Percentiles rank a stretch among this genome's conserved stretches.
These are phyloP conservation scores for Ganoderma sinense DNA, from an alignment of 1,284 basidiomycete genomes.

Conservation along the genomic window DNA sequence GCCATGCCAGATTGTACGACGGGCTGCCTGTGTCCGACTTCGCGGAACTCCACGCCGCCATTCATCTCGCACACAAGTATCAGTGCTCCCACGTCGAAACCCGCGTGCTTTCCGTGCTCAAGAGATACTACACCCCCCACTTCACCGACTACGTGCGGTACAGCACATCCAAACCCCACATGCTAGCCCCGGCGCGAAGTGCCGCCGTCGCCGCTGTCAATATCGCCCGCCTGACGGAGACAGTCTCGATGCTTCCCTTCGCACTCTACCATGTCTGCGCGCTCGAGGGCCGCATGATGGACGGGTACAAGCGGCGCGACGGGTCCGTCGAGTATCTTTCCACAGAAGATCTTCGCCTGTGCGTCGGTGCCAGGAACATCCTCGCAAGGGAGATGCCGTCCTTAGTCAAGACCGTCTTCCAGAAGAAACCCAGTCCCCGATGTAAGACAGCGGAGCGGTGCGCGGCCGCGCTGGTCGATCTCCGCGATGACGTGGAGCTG, in stretches of 20 bases:
- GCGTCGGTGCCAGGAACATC: not conserved
- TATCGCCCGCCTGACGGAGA: constrained; percentile 5
- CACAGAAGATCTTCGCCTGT: constrained; percentile 9
- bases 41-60: constrained; percentile 1
- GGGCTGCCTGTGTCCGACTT: not conserved
- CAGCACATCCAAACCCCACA: not conserved
- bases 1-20: not conserved
- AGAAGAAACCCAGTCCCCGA: too few relatives aligned
- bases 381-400: too few relatives aligned
- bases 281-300: not conserved
- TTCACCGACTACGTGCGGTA: not conserved
- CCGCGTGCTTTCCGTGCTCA: not conserved
- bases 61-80: constrained; percentile 9
- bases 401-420: too few relatives aligned
- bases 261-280: constrained; percentile 3
- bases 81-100: not conserved
- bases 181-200: not conserved
- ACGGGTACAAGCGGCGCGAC: constrained; percentile 1
- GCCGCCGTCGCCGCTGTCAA: constrained; percentile 2
- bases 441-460: too few relatives aligned
- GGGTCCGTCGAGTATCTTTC: constrained; percentile 7
- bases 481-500: too few relatives aligned
- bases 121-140: not conserved
- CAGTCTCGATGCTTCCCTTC: constrained; percentile 5
- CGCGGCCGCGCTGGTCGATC: too few relatives aligned